phyloP scores from a whole-genome alignment of 2,329 filamentous ascomycete genomes.

The Talaromyces verruculosus region DNA sequence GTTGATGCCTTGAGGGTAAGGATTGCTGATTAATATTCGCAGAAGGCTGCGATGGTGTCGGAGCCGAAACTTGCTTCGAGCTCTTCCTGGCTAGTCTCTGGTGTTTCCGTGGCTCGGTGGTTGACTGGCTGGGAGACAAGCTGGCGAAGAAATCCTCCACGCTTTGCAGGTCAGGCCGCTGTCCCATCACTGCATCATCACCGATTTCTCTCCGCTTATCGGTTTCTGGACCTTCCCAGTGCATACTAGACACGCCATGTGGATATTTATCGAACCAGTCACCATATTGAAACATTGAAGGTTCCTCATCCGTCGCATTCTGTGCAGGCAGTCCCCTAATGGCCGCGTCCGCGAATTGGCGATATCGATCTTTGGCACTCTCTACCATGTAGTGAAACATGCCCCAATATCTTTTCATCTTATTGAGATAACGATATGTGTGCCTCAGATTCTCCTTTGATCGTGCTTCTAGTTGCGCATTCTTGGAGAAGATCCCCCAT shows the following conservation, averaged over 20 bases:
- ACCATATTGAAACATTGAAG: slow-evolving; percentile 85
- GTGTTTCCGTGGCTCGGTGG: slow-evolving; percentile 15
- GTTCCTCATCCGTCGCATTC: slow-evolving; percentile 40
- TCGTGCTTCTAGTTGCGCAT: slow-evolving; percentile 68
- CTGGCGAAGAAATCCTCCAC: slow-evolving; percentile 92
- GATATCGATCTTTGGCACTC: slow-evolving; percentile 85
- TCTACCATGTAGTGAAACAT: slow-evolving; percentile 98
- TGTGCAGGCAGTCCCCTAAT: slow-evolving; percentile 57
- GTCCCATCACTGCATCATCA: slow-evolving; percentile 83
- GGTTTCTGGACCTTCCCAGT: slow-evolving; percentile 74
- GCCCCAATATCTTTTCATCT: slow-evolving; percentile 97
- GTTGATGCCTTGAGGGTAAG: slow-evolving; percentile 22
- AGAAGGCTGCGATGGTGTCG: slow-evolving; percentile 22
- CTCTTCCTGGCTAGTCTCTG: slow-evolving; percentile 28
- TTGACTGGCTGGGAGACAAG: slow-evolving; percentile 56
- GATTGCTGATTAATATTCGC: slow-evolving; percentile 27
- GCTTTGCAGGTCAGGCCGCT: slow-evolving; percentile 86
- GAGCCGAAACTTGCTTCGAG: slow-evolving; percentile 16
- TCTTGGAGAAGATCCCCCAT: slow-evolving; percentile 84
- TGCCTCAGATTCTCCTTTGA: slow-evolving; percentile 82
- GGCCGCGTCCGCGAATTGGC: slow-evolving; percentile 77
- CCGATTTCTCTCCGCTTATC: slow-evolving; percentile 71
- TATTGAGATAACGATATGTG: slow-evolving; percentile 86
- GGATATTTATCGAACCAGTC: slow-evolving; percentile 98
- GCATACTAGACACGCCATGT: slow-evolving; percentile 79